These are phyloP conservation scores for Ricinus communis DNA, from an alignment of 345 rosid species.

Conservation along the genomic window DNA sequence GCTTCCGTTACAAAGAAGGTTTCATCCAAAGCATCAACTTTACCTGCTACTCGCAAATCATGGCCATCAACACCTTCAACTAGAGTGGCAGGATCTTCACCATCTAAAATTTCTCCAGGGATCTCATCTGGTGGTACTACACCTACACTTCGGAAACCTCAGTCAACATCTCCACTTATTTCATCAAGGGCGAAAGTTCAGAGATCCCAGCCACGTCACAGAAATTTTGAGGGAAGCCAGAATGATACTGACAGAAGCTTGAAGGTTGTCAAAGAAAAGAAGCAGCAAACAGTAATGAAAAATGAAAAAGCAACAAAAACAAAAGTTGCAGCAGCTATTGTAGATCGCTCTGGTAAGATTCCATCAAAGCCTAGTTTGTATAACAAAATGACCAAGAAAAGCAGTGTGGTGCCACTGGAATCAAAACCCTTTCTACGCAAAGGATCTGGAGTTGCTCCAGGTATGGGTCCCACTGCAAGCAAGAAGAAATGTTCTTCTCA, in stretches of 20 bases:
- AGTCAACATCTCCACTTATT: constrained; percentile 34
- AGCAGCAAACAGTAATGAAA: constrained; percentile 32
- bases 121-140: constrained; percentile 40
- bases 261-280: constrained; percentile 37
- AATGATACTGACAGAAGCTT: constrained; percentile 22
- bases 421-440: constrained; percentile 52
- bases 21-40: constrained; percentile 40
- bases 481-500: constrained; percentile 33
- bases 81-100: constrained; percentile 39
- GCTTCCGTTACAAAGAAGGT: constrained; percentile 36
- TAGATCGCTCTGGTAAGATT: constrained; percentile 33
- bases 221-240: constrained; percentile 31
- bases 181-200: constrained; percentile 45
- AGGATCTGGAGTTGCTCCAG: constrained; percentile 40
- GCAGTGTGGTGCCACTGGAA: constrained; percentile 61
- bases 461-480: constrained; percentile 21
- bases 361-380: constrained; percentile 46
- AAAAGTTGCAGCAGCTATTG: constrained; percentile 32
- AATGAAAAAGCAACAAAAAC: constrained; percentile 35
- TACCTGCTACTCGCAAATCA: constrained; percentile 51
- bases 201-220: constrained; percentile 30
- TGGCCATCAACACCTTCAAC: constrained; percentile 56
- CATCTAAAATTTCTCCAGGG: constrained; percentile 40
- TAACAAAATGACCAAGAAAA: constrained; percentile 54
- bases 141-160: constrained; percentile 45